Evolutionary conservation across 345 rosid species (phyloP), one percentile per base, ranked within the genome.

Genomic region (Melastoma malabathricum): DNA sequence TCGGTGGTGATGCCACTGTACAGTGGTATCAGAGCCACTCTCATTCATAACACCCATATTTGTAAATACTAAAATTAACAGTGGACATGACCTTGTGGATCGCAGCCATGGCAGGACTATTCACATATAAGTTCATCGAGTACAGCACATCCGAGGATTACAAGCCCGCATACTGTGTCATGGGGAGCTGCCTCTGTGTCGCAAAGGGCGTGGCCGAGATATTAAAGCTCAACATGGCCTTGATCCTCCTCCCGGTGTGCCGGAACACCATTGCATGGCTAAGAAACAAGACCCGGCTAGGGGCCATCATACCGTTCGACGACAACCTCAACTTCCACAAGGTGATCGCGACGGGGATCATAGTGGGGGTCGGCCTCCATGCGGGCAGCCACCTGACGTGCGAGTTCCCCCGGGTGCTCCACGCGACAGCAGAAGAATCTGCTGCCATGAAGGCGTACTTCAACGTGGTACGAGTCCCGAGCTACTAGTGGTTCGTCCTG

Each of bases 141-240:
- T 86, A 86, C 41, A 27, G 31, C 31, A 27, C 31, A 6, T 3
- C 31, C 6, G 31, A 27, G 31, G 74, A 64, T 52, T 65, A 72
- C 14, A 63, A 78, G 18, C 74, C 81, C 0, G 93, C 77, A 49
- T 86, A 72, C n/a, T 60, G 73, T 43, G 81, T 81, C 6, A 56
- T 86, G 81, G 93, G 93, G 4, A 79, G 79, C 22, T 86, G 89
- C 59, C 89, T 86, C 18, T 64, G 77, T 44, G 67, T 74, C n/a
- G 93, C 96, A 3, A 83, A 83, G 55, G 96, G 93, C 25, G 83
- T 73, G 10, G 96, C 93, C 15, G 93, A 86, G 80, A 77, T 81
- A 1, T 63, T 69, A 20, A 81, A 86, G 52, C 71, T 86, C 75
- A 86, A 86, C 72, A 83, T 86, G 96, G 93, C 96, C 6, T 51